phyloP scores from a whole-genome alignment of 2,329 filamentous ascomycete genomes.

The Cladosporium cucumerinum region DNA sequence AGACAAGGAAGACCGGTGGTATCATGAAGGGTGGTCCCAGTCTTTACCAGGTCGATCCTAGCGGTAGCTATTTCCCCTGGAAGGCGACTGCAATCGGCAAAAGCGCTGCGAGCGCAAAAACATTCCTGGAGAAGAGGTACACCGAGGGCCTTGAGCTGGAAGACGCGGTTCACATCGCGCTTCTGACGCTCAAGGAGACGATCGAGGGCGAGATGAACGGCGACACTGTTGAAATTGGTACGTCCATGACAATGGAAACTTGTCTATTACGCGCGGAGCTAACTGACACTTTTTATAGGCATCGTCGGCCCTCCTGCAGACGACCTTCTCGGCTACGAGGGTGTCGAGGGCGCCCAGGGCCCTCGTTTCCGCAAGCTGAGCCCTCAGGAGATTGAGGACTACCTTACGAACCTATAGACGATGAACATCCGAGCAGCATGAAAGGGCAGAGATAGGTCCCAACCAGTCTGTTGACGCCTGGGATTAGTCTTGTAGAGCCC shows the following conservation, averaged over 20 bases:
- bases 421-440: conserved; percentile 7
- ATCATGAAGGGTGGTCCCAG: conserved; percentile 95
- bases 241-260: conserved; percentile 34
- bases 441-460: background rate
- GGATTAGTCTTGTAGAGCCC: background rate
- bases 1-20: conserved; percentile 83
- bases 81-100: conserved; percentile 99
- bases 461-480: background rate
- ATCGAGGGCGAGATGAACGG: conserved; percentile 99
- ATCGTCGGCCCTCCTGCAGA: conserved; percentile 94
- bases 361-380: conserved; percentile 91
- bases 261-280: background rate
- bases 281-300: conserved; percentile 50
- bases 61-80: conserved; percentile 98
- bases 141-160: conserved; percentile 95
- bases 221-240: conserved; percentile 96
- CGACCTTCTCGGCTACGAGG: conserved; percentile 86
- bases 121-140: conserved; percentile 98
- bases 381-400: conserved; percentile 98
- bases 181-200: conserved; percentile 96
- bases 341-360: conserved; percentile 77
- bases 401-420: conserved; percentile 78
- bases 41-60: conserved; percentile 98
- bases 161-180: conserved; percentile 96
- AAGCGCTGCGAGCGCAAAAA: conserved; percentile 97